A percentile compares a stretch with the other conserved stretches of the same genome.
Conservation (phyloP, 2,329 filamentous ascomycete genomes). For the Emmonsia crescens region DNA sequence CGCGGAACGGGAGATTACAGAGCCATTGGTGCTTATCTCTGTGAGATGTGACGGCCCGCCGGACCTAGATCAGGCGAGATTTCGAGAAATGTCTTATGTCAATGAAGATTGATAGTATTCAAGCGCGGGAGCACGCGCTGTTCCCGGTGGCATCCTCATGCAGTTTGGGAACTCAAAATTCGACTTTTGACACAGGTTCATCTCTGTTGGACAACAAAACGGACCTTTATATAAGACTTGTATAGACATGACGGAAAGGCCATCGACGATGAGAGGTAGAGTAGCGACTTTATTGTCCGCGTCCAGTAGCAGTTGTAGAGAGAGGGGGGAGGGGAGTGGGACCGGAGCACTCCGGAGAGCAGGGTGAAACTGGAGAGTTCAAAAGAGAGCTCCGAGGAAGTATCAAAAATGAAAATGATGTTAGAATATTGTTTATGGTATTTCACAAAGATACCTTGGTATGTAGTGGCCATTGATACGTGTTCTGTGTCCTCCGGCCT, state of each 20-base stretch:
- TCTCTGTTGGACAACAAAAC: not conserved
- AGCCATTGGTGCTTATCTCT: not conserved
- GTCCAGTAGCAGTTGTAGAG: not conserved
- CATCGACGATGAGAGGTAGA: not conserved
- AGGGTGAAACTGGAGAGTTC: not conserved
- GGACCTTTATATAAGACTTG: not conserved
- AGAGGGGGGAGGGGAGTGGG: too few species aligned
- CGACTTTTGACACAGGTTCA: not conserved
- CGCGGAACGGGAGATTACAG: not conserved
- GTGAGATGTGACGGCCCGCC: not conserved
- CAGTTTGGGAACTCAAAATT: too few species aligned
- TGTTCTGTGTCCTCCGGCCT: not conserved
- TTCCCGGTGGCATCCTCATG: too few species aligned
- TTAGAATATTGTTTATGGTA: not conserved
- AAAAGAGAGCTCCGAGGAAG: not conserved
- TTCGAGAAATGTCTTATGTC: not conserved
- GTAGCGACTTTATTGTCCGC: not conserved
- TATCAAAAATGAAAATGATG: not conserved
- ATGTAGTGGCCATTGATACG: not conserved
- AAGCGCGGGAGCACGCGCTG: not conserved
- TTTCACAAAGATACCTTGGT: not conserved
- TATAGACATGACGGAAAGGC: not conserved
- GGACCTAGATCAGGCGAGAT: not conserved
- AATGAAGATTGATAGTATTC: too few species aligned
- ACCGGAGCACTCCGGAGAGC: not conserved